Base-by-base conservation (phyloP, 1,284 basidiomycete species). In the Athelia psychrophila region DNA sequence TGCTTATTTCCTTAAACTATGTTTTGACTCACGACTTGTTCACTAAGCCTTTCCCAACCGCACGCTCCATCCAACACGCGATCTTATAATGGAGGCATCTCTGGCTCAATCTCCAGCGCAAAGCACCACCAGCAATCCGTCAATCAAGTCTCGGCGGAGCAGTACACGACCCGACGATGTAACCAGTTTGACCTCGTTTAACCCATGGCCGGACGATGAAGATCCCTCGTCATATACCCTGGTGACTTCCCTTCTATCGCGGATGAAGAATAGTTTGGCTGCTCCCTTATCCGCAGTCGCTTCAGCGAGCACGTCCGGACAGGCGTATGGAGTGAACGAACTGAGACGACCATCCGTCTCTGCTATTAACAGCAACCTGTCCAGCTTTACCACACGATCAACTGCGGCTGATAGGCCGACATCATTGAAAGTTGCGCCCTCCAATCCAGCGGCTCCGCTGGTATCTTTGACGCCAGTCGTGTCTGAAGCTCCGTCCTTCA, bases 191-290 rank as follows among this genome's bases (percentile, higher is more conserved):
- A 91, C 89, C 24, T 88, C 87, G 47, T 90, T 86, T 74, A 92
- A 92, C 64, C 89, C 90, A 13, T 92, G 92, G 73, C 83, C 86
- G 13, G 88, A 91, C 64, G 90, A 91, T 66, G 80, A 88, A 63
- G 90, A 91, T 58, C 85, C 88, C 60, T 88, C 88, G 8, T 89
- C 88, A 13, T 91, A 90, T 64, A 83, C 87, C 2, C 74, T 91
- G 52, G 86, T 91, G 54, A 82, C 86, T 2, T 88, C 87, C 19
- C 71, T 92, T 18, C 78, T 92, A 51, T 88, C 85, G 33, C 81
- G 83, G 58, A 79, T 92, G 74, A 91, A 87, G 74, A 90, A 79
- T 61, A 86, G 86, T 12, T 75, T 91, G 20, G 74, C 85, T 33
- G 79, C 80, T 0, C 86, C 88, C 27, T 67, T 86, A 22, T 75